These are phyloP conservation scores for Micractinium sp. DNA, from an alignment of 139 green algal species.

Conservation along the genomic window DNA sequence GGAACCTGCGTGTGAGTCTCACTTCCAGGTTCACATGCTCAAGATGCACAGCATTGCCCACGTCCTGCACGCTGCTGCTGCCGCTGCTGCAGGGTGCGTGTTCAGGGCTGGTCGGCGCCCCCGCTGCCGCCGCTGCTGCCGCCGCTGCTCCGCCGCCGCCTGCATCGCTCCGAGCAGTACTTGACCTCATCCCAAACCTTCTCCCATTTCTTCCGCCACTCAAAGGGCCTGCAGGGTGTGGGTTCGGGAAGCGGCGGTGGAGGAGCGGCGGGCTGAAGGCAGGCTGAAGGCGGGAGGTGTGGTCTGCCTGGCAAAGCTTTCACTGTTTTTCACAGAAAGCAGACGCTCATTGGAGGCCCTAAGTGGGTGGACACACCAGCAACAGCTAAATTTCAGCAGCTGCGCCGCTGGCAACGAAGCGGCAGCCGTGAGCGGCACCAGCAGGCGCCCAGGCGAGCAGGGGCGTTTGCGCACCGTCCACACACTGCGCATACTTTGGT, in stretches of 20 bases:
- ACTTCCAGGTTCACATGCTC: constrained; percentile 23
- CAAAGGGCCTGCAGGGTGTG: background rate
- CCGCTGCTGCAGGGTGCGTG: background rate
- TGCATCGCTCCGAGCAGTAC: constrained; percentile 26
- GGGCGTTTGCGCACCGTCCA: no score
- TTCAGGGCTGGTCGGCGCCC: background rate
- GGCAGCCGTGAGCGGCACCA: no score
- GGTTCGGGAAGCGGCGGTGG: background rate
- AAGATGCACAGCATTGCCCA: constrained; percentile 14
- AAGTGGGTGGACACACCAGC: no score
- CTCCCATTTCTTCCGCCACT: constrained; percentile 33
- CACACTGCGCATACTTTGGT: no score
- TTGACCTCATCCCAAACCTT: constrained; percentile 29
- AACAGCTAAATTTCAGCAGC: no score
- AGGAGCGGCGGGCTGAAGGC: background rate
- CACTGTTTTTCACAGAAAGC: no score
- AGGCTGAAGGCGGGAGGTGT: no score
- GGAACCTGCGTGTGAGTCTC: background rate
- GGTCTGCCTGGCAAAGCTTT: no score
- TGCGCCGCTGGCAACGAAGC: no score
- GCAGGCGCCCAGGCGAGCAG: no score
- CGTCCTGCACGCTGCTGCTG: background rate
- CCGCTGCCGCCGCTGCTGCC: background rate
- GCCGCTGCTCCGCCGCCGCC: background rate
- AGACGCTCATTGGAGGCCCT: no score